These are phyloP conservation scores for Aegilops bicornis DNA, from an alignment of 176 grass and related monocot species.

Conservation along the genomic window DNA sequence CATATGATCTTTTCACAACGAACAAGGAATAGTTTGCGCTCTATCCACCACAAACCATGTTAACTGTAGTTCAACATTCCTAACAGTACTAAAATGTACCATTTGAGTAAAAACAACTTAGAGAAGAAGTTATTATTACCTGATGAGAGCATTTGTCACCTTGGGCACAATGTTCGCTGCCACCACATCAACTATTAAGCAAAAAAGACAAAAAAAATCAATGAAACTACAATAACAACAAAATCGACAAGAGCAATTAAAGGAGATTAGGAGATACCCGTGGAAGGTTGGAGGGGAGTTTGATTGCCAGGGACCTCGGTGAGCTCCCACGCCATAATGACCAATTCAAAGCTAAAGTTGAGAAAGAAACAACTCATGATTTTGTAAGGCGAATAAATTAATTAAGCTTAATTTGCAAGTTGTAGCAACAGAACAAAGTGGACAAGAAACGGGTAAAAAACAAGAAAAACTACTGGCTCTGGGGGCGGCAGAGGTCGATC, in stretches of 20 bases:
- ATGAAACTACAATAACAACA: background rate
- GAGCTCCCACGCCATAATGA: conserved; percentile 34
- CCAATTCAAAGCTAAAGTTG: background rate
- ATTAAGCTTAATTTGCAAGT: background rate
- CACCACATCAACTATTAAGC: conserved; percentile 40
- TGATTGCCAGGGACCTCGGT: conserved; percentile 26
- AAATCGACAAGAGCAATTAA: background rate
- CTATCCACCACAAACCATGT: background rate
- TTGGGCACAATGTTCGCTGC: conserved; percentile 40
- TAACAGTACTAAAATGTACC: background rate
- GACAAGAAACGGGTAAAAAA: background rate
- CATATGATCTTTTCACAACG: background rate
- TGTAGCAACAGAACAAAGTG: background rate
- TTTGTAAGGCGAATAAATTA: background rate
- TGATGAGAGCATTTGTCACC: conserved; percentile 39
- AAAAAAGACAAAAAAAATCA: background rate
- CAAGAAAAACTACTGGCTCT: background rate
- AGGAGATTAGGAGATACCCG: conserved; percentile 15
- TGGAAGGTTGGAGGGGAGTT: conserved; percentile 12
- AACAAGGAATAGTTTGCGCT: background rate
- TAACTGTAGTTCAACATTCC: background rate
- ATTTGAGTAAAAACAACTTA: background rate
- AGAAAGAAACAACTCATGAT: background rate
- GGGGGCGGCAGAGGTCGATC: too few species aligned
- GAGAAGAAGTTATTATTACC: conserved; percentile 23